Percentiles rank a stretch among this genome's conserved stretches.
Conservation (phyloP, 1,284 basidiomycete genomes). For the Trichosporon ovoides region DNA sequence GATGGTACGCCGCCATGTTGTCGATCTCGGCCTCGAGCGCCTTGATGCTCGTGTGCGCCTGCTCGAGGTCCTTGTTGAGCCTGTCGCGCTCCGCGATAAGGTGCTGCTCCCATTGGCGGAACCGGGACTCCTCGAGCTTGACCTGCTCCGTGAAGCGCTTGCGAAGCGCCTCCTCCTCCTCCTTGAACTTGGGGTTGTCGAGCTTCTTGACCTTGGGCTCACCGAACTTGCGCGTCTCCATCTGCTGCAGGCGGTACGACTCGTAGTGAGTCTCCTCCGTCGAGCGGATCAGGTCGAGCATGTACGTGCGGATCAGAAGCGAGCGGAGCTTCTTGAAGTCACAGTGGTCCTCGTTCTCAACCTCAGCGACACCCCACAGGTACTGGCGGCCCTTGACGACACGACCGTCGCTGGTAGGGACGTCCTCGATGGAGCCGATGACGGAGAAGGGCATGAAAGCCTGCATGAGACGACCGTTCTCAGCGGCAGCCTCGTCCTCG, state of each 20-base stretch:
- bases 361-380: constrained; percentile 99
- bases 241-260: constrained; percentile 95
- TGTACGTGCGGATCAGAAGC: constrained; percentile 93
- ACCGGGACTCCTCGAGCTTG: constrained; percentile 95
- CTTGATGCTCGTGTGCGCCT: constrained; percentile 87
- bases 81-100: constrained; percentile 94
- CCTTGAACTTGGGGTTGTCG: constrained; percentile 99
- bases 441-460: constrained; percentile 97
- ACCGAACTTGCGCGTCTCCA: constrained; percentile 99
- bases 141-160: constrained; percentile 99
- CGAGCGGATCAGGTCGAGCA: constrained; percentile 94
- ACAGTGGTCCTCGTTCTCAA: constrained; percentile 62
- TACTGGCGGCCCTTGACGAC: constrained; percentile 96
- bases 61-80: constrained; percentile 88
- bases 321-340: constrained; percentile 98
- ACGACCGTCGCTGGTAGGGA: constrained; percentile 83
- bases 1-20: constrained; percentile 76
- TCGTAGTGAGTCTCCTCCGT: constrained; percentile 98
- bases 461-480: constrained; percentile 76
- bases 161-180: constrained; percentile 92
- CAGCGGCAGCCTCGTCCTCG: constrained; percentile 82
- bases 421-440: constrained; percentile 94
- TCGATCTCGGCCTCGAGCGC: constrained; percentile 81
- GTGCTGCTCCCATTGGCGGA: constrained; percentile 99
- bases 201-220: constrained; percentile 98